Base-by-base conservation (phyloP, 129 eudicot genomes). In the Kitagawia praeruptora region DNA sequence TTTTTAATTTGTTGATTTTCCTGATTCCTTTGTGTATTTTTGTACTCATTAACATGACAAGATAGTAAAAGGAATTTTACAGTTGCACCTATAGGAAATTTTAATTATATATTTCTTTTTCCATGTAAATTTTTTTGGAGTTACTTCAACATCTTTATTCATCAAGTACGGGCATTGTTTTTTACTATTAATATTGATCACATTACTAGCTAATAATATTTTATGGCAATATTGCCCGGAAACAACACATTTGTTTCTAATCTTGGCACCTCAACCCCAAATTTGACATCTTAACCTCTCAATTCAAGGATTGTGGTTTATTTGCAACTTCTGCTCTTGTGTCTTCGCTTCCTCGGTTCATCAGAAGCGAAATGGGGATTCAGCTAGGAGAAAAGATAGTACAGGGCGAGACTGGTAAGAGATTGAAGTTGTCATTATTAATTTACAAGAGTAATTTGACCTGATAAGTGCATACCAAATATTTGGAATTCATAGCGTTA, bases 221-320 rank as follows among this genome's bases (percentile, higher is more conserved):
- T 38, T 25, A 64, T 25, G 28, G 27, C 14, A 48, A 66, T 25
- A 39, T 37, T 56, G 21, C 38, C 7, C 61, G 58, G 74, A 42
- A 56, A 6, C 11, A 19, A 21, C 21, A 25, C 40, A n/a, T 49
- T 47, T 70, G 13, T 7, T 40, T 23, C 8, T 8, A 73, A 15
- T 12, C 74, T 74, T 53, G 44, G 34, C 15, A 58, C 67, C 34
- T 58, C 31, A 58, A 0, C 5, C 31, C 34, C 34, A 56, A 64
- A 41, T 78, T 78, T 84, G 69, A 85, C 48, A 42, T 58, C 66
- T 61, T n/a, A n/a, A n/a, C 61, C 77, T 77, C 80, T 66, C 76
- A 81, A 83, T 72, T 13, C 34, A 85, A 93, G 98, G 98, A 91
- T 80, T 91, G 90, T 84, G 89, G 96, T 84, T 81, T 85, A 83